A percentile compares a stretch with the other conserved stretches of the same genome.
Evolutionary conservation across 176 grass and related monocot genomes (phyloP).

Genomic region (Avena atlantica): DNA sequence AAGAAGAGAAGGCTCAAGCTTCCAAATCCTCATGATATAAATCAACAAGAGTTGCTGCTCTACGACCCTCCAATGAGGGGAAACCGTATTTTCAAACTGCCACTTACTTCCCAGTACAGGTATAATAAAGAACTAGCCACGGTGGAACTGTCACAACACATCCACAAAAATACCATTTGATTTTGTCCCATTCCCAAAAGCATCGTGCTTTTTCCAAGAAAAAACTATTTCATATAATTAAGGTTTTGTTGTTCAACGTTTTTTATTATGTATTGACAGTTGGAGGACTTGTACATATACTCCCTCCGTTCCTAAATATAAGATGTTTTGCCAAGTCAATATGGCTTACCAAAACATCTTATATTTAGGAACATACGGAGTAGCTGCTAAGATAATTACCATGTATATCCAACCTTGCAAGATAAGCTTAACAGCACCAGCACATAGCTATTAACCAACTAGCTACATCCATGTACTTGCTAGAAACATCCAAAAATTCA

Average conservation of each 20-base stretch:
- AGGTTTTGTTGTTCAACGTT: neutral
- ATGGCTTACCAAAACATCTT: too few relatives aligned
- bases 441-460: neutral
- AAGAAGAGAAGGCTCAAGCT: slow-evolving; percentile 63
- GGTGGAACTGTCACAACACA: neutral
- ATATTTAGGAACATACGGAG: too few relatives aligned
- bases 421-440: slow-evolving; percentile 9
- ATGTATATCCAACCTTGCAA: slow-evolving; percentile 24
- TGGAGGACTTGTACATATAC: neutral
- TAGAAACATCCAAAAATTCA: slow-evolving; percentile 19
- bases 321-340: too few relatives aligned
- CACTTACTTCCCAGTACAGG: slow-evolving; percentile 75
- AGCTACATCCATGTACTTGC: neutral
- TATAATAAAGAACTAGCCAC: slow-evolving; percentile 30
- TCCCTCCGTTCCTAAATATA: too few relatives aligned
- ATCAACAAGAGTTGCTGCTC: slow-evolving; percentile 61
- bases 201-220: slow-evolving; percentile 25
- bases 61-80: slow-evolving; percentile 47
- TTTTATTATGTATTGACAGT: slow-evolving; percentile 10
- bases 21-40: slow-evolving; percentile 50
- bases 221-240: slow-evolving; percentile 24
- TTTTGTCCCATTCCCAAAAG: slow-evolving; percentile 9
- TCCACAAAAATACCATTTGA: slow-evolving; percentile 26
- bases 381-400: neutral
- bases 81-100: slow-evolving; percentile 53